phyloP scores from a whole-genome alignment of 208 protist genomes.

The Acanthamoeba healyi region DNA sequence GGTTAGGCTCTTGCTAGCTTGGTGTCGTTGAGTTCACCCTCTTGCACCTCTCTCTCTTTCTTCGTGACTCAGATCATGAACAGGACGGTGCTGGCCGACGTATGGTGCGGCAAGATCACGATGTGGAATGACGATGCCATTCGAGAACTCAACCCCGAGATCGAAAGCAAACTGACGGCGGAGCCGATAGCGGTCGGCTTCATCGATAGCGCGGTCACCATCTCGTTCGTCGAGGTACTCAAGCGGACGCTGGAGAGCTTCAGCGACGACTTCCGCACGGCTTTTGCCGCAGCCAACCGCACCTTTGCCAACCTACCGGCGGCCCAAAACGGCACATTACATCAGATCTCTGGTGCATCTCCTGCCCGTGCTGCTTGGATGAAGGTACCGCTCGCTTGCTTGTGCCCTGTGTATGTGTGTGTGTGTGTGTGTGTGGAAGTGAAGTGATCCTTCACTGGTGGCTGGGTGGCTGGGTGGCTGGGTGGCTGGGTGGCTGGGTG shows the following conservation, averaged over 20 bases:
- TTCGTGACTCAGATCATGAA: not conserved
- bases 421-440: too few relatives aligned
- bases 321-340: not conserved
- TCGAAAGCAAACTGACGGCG: not conserved
- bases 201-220: not conserved
- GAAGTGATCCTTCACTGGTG: too few relatives aligned
- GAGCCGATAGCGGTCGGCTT: not conserved
- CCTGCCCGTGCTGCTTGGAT: not conserved
- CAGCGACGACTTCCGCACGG: not conserved
- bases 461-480: too few relatives aligned
- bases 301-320: not conserved
- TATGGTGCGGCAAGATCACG: conserved; percentile 25
- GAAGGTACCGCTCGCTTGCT: too few relatives aligned
- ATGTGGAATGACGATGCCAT: not conserved
- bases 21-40: not conserved
- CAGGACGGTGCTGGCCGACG: not conserved
- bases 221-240: conserved; percentile 14
- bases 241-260: conserved; percentile 30
- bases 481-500: too few relatives aligned
- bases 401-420: too few relatives aligned
- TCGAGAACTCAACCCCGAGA: conserved; percentile 15
- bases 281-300: not conserved
- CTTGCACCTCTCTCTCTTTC: not conserved
- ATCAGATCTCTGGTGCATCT: not conserved
- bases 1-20: too few relatives aligned